Conservation (phyloP, 352 stramenopile genomes). For the Globisporangium parvum region DNA sequence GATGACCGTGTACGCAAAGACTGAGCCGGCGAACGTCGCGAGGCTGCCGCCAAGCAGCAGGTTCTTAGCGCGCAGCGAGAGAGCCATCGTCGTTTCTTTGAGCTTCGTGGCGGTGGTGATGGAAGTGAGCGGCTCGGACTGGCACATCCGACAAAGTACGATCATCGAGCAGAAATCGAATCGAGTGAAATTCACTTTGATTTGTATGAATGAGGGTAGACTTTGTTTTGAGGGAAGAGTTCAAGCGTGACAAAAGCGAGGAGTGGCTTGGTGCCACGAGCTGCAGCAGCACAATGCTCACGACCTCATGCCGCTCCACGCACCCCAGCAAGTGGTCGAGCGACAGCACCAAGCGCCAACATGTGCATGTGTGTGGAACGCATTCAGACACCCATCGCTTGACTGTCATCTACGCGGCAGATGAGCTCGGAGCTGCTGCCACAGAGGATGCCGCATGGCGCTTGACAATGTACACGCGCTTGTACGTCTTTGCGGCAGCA, state of each 20-base stretch:
- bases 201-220: neutral
- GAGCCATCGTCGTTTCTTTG: slow-evolving; percentile 34
- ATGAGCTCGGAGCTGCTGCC: neutral
- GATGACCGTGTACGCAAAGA: slow-evolving; percentile 76
- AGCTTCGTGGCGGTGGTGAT: no score
- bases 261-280: no score
- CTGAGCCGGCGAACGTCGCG: slow-evolving; percentile 47
- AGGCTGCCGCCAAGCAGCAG: slow-evolving; percentile 62
- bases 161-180: neutral
- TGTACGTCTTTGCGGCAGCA: slow-evolving; percentile 12
- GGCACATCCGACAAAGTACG: slow-evolving; percentile 4
- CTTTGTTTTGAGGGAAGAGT: neutral
- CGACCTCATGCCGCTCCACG: no score
- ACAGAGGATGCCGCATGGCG: neutral
- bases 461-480: slow-evolving; percentile 30
- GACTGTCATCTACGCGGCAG: neutral
- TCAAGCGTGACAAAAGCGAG: neutral
- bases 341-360: neutral
- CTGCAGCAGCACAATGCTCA: no score
- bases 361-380: neutral
- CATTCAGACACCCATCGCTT: neutral
- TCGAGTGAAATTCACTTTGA: no score
- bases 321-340: no score
- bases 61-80: slow-evolving; percentile 74
- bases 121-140: no score